Percentiles rank a stretch among this genome's conserved stretches.
Conservation (phyloP, 2,329 filamentous ascomycete species). For the Diplodia scrobiculata region DNA sequence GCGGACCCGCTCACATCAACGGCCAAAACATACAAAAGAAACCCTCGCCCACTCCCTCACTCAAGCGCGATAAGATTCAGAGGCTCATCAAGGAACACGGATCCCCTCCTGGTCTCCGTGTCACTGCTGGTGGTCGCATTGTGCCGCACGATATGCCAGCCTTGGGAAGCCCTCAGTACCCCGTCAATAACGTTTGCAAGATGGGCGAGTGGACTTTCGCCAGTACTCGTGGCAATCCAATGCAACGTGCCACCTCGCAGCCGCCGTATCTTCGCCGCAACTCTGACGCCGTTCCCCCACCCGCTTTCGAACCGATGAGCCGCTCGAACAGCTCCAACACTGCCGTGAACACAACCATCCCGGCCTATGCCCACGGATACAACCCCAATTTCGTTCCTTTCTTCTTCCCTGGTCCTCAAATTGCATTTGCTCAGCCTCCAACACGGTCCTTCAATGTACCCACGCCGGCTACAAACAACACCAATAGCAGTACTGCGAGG, state of each 20-base stretch:
- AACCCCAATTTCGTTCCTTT: constrained; percentile 5
- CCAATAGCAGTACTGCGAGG: constrained; percentile 27
- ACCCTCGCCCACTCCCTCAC: constrained; percentile 53
- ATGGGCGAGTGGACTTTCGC: neutral
- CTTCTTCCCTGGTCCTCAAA: constrained; percentile 7
- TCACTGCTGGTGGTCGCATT: constrained; percentile 56
- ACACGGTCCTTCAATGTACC: constrained; percentile 20
- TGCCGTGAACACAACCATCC: constrained; percentile 18
- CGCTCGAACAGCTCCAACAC: constrained; percentile 25
- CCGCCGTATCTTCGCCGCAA: constrained; percentile 19
- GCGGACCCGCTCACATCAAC: neutral
- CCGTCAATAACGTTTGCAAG: constrained; percentile 30
- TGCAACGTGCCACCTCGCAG: constrained; percentile 11
- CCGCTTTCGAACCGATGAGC: constrained; percentile 14
- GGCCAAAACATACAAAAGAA: constrained; percentile 39
- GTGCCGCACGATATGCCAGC: constrained; percentile 51
- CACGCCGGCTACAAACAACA: constrained; percentile 9
- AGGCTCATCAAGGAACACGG: constrained; percentile 56
- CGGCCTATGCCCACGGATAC: neutral
- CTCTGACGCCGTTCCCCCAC: constrained; percentile 13
- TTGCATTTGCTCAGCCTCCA: neutral
- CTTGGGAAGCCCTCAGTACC: constrained; percentile 39
- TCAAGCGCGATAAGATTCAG: constrained; percentile 55
- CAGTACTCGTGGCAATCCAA: neutral
- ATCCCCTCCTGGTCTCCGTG: constrained; percentile 54